These are phyloP conservation scores for Sarocladiaceae sp. DNA, from an alignment of 2,329 filamentous ascomycete species.

Conservation along the genomic window DNA sequence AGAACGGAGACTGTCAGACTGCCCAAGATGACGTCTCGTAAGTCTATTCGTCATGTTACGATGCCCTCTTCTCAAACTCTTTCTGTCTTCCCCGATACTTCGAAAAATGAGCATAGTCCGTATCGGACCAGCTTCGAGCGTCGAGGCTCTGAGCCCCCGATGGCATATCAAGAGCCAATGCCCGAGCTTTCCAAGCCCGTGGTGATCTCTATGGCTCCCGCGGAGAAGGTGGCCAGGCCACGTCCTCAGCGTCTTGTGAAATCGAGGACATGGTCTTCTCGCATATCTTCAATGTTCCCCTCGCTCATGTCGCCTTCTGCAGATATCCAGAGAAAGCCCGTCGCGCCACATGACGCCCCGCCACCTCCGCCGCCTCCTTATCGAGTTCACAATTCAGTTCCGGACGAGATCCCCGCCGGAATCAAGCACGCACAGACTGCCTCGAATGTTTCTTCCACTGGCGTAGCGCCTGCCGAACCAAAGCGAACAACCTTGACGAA, in stretches of 20 bases:
- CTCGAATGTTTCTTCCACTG: constrained; percentile 12
- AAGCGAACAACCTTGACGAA: constrained; percentile 18
- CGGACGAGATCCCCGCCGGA: constrained; percentile 1
- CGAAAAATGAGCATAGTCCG: constrained; percentile 11
- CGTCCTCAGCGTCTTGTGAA: constrained; percentile 19
- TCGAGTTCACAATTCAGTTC: constrained; percentile 6
- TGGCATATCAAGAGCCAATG: background rate
- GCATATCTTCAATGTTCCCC: constrained; percentile 30
- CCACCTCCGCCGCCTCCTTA: constrained; percentile 10
- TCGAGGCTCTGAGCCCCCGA: background rate
- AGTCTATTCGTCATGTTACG: constrained; percentile 33
- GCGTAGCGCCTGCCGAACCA: constrained; percentile 21
- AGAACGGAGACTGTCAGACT: constrained; percentile 14
- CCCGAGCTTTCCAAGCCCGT: background rate
- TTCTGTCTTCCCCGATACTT: constrained; percentile 25
- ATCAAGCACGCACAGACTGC: constrained; percentile 4
- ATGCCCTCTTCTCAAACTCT: constrained; percentile 27
- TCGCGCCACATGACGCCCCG: constrained; percentile 5
- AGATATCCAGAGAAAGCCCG: constrained; percentile 23
- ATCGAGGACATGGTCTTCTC: constrained; percentile 29
- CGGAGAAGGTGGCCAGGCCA: constrained; percentile 14
- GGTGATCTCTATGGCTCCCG: background rate
- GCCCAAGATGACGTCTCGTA: constrained; percentile 40
- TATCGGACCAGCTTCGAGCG: constrained; percentile 7
- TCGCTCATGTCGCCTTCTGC: constrained; percentile 29